phyloP scores from a whole-genome alignment of 2,329 filamentous ascomycete genomes.

The Talaromyces funiculosus region DNA sequence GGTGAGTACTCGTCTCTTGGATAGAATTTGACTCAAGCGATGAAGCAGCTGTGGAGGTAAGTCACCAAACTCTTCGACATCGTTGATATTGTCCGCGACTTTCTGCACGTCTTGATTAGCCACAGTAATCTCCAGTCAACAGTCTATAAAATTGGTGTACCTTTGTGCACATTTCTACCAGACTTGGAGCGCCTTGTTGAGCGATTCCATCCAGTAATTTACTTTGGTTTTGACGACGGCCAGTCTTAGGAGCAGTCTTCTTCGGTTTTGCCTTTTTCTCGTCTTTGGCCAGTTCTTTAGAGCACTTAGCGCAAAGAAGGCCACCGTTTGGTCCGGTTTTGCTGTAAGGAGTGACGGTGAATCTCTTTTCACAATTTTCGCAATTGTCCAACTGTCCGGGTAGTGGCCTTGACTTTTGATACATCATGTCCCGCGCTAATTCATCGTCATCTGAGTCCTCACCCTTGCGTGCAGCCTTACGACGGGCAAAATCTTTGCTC shows the following conservation, averaged over 20 bases:
- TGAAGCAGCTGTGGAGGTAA: slow-evolving; percentile 53
- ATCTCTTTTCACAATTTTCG: slow-evolving; percentile 75
- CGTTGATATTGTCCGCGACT: slow-evolving; percentile 57
- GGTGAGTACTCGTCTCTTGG: slow-evolving; percentile 56
- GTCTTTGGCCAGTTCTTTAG: slow-evolving; percentile 65
- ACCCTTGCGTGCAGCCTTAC: slow-evolving; percentile 38
- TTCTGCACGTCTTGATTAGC: slow-evolving; percentile 36
- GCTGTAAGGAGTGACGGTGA: slow-evolving; percentile 88
- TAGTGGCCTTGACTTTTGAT: slow-evolving; percentile 53
- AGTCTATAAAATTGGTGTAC: slow-evolving; percentile 22
- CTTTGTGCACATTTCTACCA: slow-evolving; percentile 55
- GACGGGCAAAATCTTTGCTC: slow-evolving; percentile 47
- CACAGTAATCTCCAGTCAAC: not conserved
- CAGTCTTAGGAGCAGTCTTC: slow-evolving; percentile 50
- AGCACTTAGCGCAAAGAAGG: slow-evolving; percentile 76
- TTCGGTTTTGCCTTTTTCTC: slow-evolving; percentile 53
- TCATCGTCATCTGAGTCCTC: slow-evolving; percentile 44
- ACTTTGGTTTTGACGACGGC: slow-evolving; percentile 73
- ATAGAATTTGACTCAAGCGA: slow-evolving; percentile 58
- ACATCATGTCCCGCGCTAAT: slow-evolving; percentile 48
- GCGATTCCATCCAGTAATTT: slow-evolving; percentile 70
- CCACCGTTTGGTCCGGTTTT: slow-evolving; percentile 76
- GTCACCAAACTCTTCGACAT: slow-evolving; percentile 61
- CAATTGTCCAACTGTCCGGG: slow-evolving; percentile 88
- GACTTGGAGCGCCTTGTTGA: slow-evolving; percentile 37